phyloP scores from a whole-genome alignment of 768 basidiomycete genomes.

The Fomitopsis pulvina region DNA sequence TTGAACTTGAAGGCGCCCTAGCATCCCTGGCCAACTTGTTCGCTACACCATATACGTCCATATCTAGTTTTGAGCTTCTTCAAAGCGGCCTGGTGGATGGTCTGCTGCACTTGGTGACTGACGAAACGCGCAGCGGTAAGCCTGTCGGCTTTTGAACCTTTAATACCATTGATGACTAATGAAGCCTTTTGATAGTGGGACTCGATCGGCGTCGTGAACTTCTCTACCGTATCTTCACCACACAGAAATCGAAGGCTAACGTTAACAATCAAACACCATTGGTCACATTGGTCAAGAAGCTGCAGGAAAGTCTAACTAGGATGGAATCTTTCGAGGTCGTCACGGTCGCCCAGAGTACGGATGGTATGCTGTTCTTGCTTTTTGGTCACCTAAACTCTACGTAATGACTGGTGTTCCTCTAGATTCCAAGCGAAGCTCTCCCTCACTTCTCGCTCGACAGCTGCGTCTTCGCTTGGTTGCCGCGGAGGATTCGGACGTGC shows the following conservation, averaged over 20 bases:
- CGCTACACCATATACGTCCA: slow-evolving; percentile 62
- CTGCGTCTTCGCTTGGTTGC: slow-evolving; percentile 86
- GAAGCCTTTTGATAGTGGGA: too few relatives aligned
- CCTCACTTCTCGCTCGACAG: slow-evolving; percentile 87
- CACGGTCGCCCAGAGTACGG: slow-evolving; percentile 75
- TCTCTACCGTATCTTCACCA: slow-evolving; percentile 71
- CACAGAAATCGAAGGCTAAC: slow-evolving; percentile 39
- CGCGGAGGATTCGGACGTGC: slow-evolving; percentile 83
- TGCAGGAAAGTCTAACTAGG: slow-evolving; percentile 92
- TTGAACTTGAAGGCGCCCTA: slow-evolving; percentile 53
- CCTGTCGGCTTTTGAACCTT: slow-evolving; percentile 3
- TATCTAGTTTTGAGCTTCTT: slow-evolving; percentile 93
- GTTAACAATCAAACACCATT: slow-evolving; percentile 51
- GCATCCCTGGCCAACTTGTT: slow-evolving; percentile 79
- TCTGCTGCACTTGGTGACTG: slow-evolving; percentile 74
- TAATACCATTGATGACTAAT: background rate
- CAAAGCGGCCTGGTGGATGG: slow-evolving; percentile 92
- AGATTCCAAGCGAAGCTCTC: slow-evolving; percentile 90
- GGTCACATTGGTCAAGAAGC: slow-evolving; percentile 81
- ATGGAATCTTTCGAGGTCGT: slow-evolving; percentile 96
- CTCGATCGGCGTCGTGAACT: slow-evolving; percentile 65
- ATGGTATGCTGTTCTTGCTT: slow-evolving; percentile 48
- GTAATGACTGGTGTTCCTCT: background rate
- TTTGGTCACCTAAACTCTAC: slow-evolving; percentile 2
- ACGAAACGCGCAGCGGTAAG: slow-evolving; percentile 54